phyloP scores from a whole-genome alignment of 495 filamentous ascomycete genomes.

The Chaetomium tenue region DNA sequence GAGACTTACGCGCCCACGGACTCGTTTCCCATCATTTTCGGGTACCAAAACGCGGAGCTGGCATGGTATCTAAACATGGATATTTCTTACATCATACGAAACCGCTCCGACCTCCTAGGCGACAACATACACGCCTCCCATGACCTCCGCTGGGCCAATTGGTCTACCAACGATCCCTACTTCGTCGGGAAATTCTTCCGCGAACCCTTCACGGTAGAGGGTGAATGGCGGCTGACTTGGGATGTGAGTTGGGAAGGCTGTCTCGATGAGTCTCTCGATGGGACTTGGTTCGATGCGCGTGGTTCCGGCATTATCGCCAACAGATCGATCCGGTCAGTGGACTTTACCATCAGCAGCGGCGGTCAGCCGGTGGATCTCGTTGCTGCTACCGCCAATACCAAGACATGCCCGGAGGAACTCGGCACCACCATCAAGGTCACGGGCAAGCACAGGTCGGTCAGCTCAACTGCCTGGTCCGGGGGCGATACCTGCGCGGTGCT shows the following conservation, averaged over 20 bases:
- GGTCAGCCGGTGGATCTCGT: conserved; percentile 31
- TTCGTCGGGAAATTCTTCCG: conserved; percentile 19
- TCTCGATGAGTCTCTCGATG: conserved; percentile 7
- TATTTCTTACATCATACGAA: background rate
- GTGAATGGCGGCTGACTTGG: conserved; percentile 27
- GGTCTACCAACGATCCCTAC: conserved; percentile 31
- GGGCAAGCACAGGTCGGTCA: background rate
- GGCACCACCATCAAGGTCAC: conserved; percentile 5
- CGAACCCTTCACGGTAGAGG: conserved; percentile 19
- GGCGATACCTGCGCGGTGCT: background rate
- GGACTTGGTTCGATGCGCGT: no score
- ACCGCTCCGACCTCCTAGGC: background rate
- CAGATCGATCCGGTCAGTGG: background rate
- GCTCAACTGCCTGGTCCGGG: background rate
- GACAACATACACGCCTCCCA: background rate
- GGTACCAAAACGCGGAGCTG: conserved; percentile 35
- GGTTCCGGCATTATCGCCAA: background rate
- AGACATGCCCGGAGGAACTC: background rate
- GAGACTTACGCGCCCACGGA: background rate
- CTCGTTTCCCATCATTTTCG: conserved; percentile 39
- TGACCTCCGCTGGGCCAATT: conserved; percentile 21
- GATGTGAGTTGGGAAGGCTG: conserved; percentile 21
- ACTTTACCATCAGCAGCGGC: conserved; percentile 30
- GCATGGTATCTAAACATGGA: conserved; percentile 18
- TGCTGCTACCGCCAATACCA: conserved; percentile 29